These are phyloP conservation scores for Asclepias syriaca DNA, from an alignment of 257 asterid genomes.

Conservation along the genomic window DNA sequence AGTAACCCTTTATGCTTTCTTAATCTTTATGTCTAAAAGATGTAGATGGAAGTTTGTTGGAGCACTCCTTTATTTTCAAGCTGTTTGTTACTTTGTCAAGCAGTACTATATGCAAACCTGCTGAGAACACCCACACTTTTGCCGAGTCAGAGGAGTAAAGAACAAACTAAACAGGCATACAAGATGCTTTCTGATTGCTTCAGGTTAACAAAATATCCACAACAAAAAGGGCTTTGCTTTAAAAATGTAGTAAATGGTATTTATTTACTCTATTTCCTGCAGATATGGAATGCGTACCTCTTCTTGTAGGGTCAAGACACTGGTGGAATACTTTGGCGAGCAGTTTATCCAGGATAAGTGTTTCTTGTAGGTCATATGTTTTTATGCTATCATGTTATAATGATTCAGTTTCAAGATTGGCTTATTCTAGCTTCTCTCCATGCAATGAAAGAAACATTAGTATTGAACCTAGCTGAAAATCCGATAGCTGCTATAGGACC, in stretches of 20 bases:
- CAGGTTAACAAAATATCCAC: constrained; percentile 37
- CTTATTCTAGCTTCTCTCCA: not conserved
- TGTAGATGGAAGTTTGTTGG: not conserved
- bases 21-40: not conserved
- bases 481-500: not conserved
- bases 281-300: constrained; percentile 65
- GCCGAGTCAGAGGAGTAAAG: constrained; percentile 69
- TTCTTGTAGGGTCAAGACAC: constrained; percentile 61
- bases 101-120: constrained; percentile 70
- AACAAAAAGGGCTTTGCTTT: constrained; percentile 8
- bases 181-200: constrained; percentile 74
- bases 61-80: not conserved
- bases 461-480: not conserved
- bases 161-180: constrained; percentile 64
- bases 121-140: constrained; percentile 57
- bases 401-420: not conserved
- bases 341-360: constrained; percentile 55
- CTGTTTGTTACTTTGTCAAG: constrained; percentile 24
- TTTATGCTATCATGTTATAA: constrained; percentile 1
- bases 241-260: constrained; percentile 20
- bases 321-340: constrained; percentile 80
- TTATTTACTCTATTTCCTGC: constrained; percentile 23
- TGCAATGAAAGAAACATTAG: not conserved
- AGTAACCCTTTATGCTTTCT: not conserved
- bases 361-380: constrained; percentile 44